Evolutionary conservation across 805 yeast species (phyloP), one percentile per base, ranked within the genome.

Genomic region (Jamesozyma lodderae): DNA sequence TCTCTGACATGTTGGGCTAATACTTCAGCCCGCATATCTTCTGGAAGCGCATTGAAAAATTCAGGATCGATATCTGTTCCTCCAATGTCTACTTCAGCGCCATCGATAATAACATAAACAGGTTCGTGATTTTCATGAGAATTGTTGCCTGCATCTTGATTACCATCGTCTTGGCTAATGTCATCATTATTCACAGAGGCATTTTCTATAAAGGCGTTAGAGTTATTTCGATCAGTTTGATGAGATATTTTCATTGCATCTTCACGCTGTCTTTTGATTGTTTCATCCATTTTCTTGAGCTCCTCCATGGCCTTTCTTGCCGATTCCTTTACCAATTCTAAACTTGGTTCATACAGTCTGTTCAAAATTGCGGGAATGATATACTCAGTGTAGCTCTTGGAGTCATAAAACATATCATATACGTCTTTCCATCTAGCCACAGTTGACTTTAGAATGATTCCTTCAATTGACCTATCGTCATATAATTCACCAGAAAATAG

Each of bases 31-130:
- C 96, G 68, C 83, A 88, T 82, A 37, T 84, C 92, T 31, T 85
- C 95, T 0, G 96, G 96, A 26, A 88, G 68, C 0, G 95, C 96
- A 49, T 80, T 81, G 43, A 88, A 67, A 55, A 86, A 88, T 47
- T 83, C 90, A 0, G 95, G 94, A 60, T 88, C 96, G 41, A 88
- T 85, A 38, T 84, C 96, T 3, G 95, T 79, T 0, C 92, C 94
- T 29, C 88, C 73, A 26, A 88, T 82, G 53, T 88, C 94, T 25
- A 88, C 87, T 36, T 78, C 77, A 20, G 79, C 62, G 18, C 81
- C 94, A 26, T 86, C 87, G 46, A 88, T 80, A 10, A 67, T 67
- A 3, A 88, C 86, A 64, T 70, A 72, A 0, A 82, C 67, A 0
- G 94, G 88, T 13, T 71, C 70, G 26, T 49, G 41, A 23, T 41